Base-by-base conservation (phyloP, 139 green algal genomes). In the Yamagishiella unicocca region DNA sequence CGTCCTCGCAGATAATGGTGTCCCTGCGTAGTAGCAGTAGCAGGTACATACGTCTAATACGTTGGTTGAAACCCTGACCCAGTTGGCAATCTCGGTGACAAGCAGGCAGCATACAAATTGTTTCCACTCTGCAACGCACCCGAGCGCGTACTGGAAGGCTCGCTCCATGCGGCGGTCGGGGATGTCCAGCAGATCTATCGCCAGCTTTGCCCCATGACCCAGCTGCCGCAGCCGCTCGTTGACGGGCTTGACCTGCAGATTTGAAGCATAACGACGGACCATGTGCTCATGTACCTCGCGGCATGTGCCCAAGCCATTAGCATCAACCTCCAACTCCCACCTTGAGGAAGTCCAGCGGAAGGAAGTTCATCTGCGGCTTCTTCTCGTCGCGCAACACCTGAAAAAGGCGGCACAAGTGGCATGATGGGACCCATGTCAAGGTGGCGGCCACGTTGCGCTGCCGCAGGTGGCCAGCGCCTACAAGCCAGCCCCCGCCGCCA, bases 1-100 rank as follows among this genome's bases (percentile, higher is more conserved):
- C 72, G 0, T 81, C 95, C 42, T 99, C 96, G 42, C 95, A 98
- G 38, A 99, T 95, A 24, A 99, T 74, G 2, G 97, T 98, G 92
- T 96, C 97, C 64, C 95, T 96, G 92, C 82, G 88, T 8, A 14
- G 55, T 29, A 27, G n/a, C 50, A n/a, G n/a, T n/a, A n/a, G n/a
- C n/a, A n/a, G n/a, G n/a, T n/a, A n/a, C n/a, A n/a, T n/a, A n/a
- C n/a, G n/a, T n/a, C n/a, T n/a, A n/a, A n/a, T n/a, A n/a, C n/a
- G n/a, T n/a, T n/a, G n/a, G n/a, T n/a, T n/a, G n/a, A n/a, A n/a
- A n/a, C n/a, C n/a, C n/a, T n/a, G n/a, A n/a, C n/a, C n/a, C n/a
- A n/a, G n/a, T n/a, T n/a, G n/a, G n/a, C n/a, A n/a, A n/a, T n/a
- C n/a, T n/a, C n/a, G n/a, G n/a, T n/a, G n/a, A n/a, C n/a, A n/a